phyloP scores from a whole-genome alignment of 352 stramenopile genomes.

The Peronospora farinosa region DNA sequence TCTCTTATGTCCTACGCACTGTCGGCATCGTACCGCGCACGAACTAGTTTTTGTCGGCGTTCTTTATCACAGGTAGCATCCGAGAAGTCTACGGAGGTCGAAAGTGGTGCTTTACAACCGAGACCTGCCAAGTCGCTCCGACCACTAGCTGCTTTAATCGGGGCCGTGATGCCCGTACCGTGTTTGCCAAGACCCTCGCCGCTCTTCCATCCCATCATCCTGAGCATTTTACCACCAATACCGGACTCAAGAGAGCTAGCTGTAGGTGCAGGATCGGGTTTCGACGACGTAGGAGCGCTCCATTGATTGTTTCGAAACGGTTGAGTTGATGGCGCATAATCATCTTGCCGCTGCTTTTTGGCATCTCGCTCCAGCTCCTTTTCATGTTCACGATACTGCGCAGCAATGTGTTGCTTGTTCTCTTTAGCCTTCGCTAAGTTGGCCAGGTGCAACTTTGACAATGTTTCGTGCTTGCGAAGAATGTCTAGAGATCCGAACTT shows the following conservation, averaged over 20 bases:
- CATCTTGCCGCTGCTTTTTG: slow-evolving; percentile 30
- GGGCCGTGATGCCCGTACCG: slow-evolving; percentile 68
- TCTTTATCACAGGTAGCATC: slow-evolving; percentile 56
- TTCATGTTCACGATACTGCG: slow-evolving; percentile 57
- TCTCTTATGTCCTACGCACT: slow-evolving; percentile 6
- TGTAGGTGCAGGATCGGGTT: slow-evolving; percentile 8
- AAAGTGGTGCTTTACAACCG: slow-evolving; percentile 30
- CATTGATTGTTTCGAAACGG: slow-evolving; percentile 1
- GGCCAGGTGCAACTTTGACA: slow-evolving; percentile 67
- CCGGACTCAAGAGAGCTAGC: slow-evolving; percentile 39
- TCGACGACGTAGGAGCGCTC: slow-evolving; percentile 1
- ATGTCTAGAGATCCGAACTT: slow-evolving; percentile 75
- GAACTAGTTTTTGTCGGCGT: slow-evolving; percentile 50
- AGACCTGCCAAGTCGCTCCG: slow-evolving; percentile 49
- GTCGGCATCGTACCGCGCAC: slow-evolving; percentile 49
- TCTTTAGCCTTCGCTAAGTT: slow-evolving; percentile 76
- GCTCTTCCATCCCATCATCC: slow-evolving; percentile 86
- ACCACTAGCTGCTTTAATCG: slow-evolving; percentile 38
- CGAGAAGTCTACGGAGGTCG: slow-evolving; percentile 37
- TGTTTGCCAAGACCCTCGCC: slow-evolving; percentile 77
- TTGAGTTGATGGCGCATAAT: slow-evolving; percentile 2
- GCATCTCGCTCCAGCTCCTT: slow-evolving; percentile 32
- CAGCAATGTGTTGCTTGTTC: slow-evolving; percentile 56
- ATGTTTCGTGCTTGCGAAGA: slow-evolving; percentile 69
- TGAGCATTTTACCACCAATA: slow-evolving; percentile 82